Conservation (phyloP, 495 filamentous ascomycete genomes). For the Trichocladium antarcticum region DNA sequence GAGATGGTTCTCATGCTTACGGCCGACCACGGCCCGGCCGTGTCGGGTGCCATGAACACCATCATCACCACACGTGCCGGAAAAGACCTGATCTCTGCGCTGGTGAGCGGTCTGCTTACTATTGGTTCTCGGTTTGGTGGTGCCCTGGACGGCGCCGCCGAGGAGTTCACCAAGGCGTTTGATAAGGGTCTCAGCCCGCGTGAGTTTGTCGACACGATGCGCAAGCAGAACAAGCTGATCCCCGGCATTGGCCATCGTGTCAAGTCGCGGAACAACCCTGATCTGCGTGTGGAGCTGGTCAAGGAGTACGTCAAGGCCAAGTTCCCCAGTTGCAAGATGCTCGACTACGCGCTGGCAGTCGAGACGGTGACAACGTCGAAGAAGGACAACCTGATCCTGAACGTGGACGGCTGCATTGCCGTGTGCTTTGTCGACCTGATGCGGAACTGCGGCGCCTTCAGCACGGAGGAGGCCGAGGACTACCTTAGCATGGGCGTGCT, state of each 20-base stretch:
- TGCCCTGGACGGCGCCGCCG: slow-evolving; percentile 92
- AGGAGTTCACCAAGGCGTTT: slow-evolving; percentile 96
- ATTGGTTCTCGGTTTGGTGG: slow-evolving; percentile 98
- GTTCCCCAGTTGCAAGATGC: slow-evolving; percentile 92
- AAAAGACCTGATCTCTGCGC: slow-evolving; percentile 91
- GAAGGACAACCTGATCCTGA: slow-evolving; percentile 99
- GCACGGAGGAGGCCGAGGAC: slow-evolving; percentile 67
- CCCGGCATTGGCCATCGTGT: slow-evolving; percentile 98
- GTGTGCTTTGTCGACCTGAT: slow-evolving; percentile 98
- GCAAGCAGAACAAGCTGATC: slow-evolving; percentile 99
- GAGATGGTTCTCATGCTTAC: slow-evolving; percentile 99
- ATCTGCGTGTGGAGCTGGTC: slow-evolving; percentile 97
- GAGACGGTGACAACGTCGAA: slow-evolving; percentile 97
- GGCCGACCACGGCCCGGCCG: slow-evolving; percentile 95
- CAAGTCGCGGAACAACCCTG: slow-evolving; percentile 99
- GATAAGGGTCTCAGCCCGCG: slow-evolving; percentile 96
- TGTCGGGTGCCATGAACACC: slow-evolving; percentile 99
- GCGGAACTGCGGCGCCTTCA: slow-evolving; percentile 96
- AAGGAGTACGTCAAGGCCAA: slow-evolving; percentile 97
- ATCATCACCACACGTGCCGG: slow-evolving; percentile 98
- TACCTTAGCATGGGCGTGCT: slow-evolving; percentile 91
- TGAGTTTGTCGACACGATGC: slow-evolving; percentile 97
- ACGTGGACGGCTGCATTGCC: slow-evolving; percentile 95
- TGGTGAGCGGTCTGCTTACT: slow-evolving; percentile 93
- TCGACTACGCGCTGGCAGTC: slow-evolving; percentile 96